A percentile compares a stretch with the other conserved stretches of the same genome.
phyloP scores from a whole-genome alignment of 495 filamentous ascomycete species.

The Aspergillus conjunctus region DNA sequence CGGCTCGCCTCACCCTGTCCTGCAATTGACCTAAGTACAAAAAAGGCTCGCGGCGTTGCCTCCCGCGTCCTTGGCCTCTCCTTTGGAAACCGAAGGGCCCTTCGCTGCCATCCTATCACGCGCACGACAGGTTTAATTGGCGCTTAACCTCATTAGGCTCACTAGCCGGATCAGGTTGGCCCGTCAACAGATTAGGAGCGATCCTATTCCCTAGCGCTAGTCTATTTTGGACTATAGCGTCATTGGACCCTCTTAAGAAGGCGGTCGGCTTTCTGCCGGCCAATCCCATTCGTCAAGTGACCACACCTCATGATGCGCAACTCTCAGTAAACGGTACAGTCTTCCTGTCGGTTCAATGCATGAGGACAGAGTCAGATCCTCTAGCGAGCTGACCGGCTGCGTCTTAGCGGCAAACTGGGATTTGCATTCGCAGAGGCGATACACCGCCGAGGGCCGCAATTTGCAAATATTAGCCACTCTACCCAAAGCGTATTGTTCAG shows the following conservation, averaged over 20 bases:
- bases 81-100: neutral
- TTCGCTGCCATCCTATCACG: neutral
- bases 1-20: neutral
- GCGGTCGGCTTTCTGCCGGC: neutral
- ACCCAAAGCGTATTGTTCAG: too few species aligned
- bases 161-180: neutral
- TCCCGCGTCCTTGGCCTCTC: neutral
- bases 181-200: neutral
- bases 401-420: neutral
- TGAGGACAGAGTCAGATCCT: neutral
- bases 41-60: neutral
- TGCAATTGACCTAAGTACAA: conserved; percentile 2
- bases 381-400: neutral
- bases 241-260: neutral
- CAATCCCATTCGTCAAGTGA: neutral
- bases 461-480: too few species aligned
- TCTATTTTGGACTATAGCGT: neutral
- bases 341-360: neutral
- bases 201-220: neutral
- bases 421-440: too few species aligned
- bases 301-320: neutral
- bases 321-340: neutral
- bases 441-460: too few species aligned
- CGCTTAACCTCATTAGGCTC: neutral
- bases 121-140: neutral